These are phyloP conservation scores for Phytopythium ostracodes DNA, from an alignment of 352 stramenopile genomes.

Conservation along the genomic window DNA sequence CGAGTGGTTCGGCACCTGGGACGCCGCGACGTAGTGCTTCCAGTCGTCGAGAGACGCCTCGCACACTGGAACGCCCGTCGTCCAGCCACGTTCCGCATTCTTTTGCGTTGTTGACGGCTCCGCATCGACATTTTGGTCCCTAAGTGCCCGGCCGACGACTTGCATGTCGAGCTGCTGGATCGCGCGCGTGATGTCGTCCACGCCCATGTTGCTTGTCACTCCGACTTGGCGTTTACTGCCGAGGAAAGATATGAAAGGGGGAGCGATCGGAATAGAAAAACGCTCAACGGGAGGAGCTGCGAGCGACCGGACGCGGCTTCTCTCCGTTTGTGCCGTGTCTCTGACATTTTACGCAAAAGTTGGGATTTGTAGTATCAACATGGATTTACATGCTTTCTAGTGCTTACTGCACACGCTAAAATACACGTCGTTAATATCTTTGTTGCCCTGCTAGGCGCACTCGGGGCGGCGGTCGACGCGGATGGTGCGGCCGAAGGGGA, in stretches of 20 bases:
- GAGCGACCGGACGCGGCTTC: no score
- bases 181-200: background rate
- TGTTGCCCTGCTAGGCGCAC: background rate
- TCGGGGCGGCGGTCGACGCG: background rate
- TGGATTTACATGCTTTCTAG: no score
- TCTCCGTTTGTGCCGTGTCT: no score
- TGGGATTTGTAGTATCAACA: no score
- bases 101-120: no score
- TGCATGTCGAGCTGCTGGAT: background rate
- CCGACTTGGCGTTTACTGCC: no score
- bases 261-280: no score
- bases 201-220: background rate
- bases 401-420: no score
- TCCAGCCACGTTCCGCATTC: background rate
- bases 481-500: background rate
- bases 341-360: no score
- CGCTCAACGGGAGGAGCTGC: no score
- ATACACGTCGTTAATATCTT: background rate
- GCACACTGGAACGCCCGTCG: background rate
- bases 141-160: background rate
- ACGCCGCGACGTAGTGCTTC: background rate
- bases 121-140: background rate
- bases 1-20: background rate
- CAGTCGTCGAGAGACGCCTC: background rate
- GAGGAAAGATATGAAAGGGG: no score